Evolutionary conservation across 2,329 filamentous ascomycete genomes (phyloP), one percentile per base, ranked within the genome.

Genomic region (Diaporthe sp.): DNA sequence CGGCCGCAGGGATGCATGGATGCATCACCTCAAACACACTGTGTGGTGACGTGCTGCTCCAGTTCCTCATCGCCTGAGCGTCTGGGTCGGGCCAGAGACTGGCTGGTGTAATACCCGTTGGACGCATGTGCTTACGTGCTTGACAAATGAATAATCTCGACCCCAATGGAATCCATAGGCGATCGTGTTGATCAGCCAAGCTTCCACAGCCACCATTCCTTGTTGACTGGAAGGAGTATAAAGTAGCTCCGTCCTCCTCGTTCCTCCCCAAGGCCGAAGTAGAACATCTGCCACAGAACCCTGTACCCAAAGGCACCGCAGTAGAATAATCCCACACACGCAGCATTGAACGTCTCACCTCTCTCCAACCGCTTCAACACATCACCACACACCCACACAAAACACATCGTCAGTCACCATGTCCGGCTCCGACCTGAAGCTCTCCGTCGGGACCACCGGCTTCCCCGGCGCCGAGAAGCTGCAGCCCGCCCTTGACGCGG

Each of bases 401-500:
- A 31, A 44, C 39, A 25, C n/a, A 31, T 15, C 17, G 31, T 12
- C 46, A 17, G 12, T 9, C 34, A 55, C n/a, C 49, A 70, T 70
- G 65, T 42, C 65, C 22, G 25, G 49, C 49, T 2, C 46, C 9
- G 34, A 55, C 5, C 49, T 73, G 3, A 73, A 19, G n/a, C 71
- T 73, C 25, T 15, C 71, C 58, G 25, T 73, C 28, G 58, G 71
- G 0, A 53, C 71, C 1, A 19, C 46, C 25, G 19, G 22, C 37
- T 55, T 57, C 49, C 15, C 25, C 49, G 37, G 46, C 34, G 34
- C 25, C 7, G 71, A 73, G 58, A 53, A 37, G 10, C 71, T 73
- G 6, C 46, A 57, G 58, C 25, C 58, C 25, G 58, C 58, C n/a
- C 72, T 74, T 2, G 72, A 75, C 28, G 44, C 62, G 8, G 22